Conservation (phyloP, 2,329 filamentous ascomycete genomes). For the Volutella citrinella region DNA sequence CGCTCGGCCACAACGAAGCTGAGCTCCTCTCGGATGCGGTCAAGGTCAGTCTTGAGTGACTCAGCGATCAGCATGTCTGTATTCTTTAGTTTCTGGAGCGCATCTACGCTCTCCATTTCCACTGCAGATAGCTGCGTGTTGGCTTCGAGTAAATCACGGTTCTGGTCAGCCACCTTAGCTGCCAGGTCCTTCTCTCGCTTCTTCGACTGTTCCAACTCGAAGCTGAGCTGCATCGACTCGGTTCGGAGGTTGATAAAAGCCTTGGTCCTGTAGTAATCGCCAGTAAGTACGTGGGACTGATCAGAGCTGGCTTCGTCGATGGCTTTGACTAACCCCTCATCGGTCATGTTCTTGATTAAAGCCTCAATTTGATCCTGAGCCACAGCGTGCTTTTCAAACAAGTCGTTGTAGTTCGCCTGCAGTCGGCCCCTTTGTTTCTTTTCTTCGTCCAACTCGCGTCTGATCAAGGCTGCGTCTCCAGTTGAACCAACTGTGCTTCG, state of each 20-base stretch:
- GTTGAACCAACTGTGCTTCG: slow-evolving; percentile 52
- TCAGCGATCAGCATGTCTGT: slow-evolving; percentile 57
- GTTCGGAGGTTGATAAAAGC: slow-evolving; percentile 51
- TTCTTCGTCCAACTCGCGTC: slow-evolving; percentile 54
- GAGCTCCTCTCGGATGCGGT: slow-evolving; percentile 50
- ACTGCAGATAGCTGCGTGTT: slow-evolving; percentile 54
- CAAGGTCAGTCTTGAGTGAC: slow-evolving; percentile 57
- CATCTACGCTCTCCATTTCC: slow-evolving; percentile 51
- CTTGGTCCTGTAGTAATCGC: slow-evolving; percentile 47
- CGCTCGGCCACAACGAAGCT: slow-evolving; percentile 48
- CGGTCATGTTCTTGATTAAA: slow-evolving; percentile 48
- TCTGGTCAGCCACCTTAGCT: slow-evolving; percentile 48
- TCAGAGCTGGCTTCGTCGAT: slow-evolving; percentile 29
- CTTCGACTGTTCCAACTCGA: slow-evolving; percentile 47
- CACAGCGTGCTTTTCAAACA: slow-evolving; percentile 57
- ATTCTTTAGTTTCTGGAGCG: slow-evolving; percentile 56
- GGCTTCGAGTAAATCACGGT: slow-evolving; percentile 52
- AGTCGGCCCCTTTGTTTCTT: slow-evolving; percentile 48
- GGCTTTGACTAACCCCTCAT: slow-evolving; percentile 52
- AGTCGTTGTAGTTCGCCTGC: slow-evolving; percentile 53
- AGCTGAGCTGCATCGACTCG: slow-evolving; percentile 41
- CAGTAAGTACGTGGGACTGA: slow-evolving; percentile 40
- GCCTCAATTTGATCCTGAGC: slow-evolving; percentile 56
- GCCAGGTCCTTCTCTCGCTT: slow-evolving; percentile 43
- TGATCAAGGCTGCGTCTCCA: slow-evolving; percentile 52